Conservation (phyloP, 495 filamentous ascomycete genomes). For the Xylaria intraflava region DNA sequence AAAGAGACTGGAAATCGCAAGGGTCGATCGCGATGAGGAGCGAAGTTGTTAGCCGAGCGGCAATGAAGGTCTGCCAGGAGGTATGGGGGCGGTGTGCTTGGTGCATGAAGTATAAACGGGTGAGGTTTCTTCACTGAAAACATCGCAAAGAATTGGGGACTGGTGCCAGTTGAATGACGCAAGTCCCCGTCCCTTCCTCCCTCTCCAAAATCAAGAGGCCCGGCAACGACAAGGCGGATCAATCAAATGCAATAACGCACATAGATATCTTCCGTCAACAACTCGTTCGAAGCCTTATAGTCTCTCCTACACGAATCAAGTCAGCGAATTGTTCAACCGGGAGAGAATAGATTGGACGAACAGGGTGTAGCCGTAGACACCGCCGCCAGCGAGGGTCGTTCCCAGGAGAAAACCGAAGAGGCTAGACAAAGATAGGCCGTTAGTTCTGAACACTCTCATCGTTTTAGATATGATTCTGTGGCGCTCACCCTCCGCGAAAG, state of each 20-base stretch:
- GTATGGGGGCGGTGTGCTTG: background rate
- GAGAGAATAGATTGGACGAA: conserved; percentile 14
- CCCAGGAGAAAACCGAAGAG: conserved; percentile 92
- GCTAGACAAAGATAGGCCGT: conserved; percentile 38
- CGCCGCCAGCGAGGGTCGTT: conserved; percentile 66
- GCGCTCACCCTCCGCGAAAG: conserved; percentile 82
- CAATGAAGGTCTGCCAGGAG: conserved; percentile 7
- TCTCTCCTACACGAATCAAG: conserved; percentile 47
- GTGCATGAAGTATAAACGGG: background rate
- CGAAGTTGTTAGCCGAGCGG: background rate
- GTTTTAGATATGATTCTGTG: background rate
- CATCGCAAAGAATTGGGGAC: conserved; percentile 12
- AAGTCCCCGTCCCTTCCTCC: conserved; percentile 6
- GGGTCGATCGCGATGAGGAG: conserved; percentile 8
- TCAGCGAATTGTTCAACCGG: background rate
- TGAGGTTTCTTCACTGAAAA: conserved; percentile 12
- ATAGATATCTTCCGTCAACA: conserved; percentile 92
- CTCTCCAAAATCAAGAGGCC: conserved; percentile 13
- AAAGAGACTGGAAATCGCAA: background rate
- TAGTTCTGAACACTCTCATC: background rate
- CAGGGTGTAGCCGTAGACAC: conserved; percentile 84
- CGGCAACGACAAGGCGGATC: conserved; percentile 17
- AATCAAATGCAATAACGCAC: conserved; percentile 59
- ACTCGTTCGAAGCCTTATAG: conserved; percentile 88
- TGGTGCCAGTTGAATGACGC: conserved; percentile 7